Base-by-base conservation (phyloP, 2,329 filamentous ascomycete species). In the Penicillium sp. region DNA sequence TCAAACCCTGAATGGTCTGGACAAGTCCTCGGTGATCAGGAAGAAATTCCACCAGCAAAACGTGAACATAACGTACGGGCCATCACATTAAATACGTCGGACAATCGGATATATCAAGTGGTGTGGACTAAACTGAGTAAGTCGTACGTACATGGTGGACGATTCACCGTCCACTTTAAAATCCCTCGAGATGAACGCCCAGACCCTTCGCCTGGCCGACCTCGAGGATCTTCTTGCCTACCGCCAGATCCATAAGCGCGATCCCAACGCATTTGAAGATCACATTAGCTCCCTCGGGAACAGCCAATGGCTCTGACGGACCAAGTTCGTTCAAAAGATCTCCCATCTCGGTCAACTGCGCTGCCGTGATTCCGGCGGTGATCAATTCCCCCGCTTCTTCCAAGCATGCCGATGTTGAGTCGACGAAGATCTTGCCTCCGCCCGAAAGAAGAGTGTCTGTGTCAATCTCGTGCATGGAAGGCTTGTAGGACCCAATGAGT, bases 341-440 rank as follows among this genome's bases (percentile, higher is more conserved):
- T 0, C 73, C 73, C 53, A 76, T 61, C 54, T 76, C 73, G 4
- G 71, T 49, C 47, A 76, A 51, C 40, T 73, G 64, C 1, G 65
- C 62, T 13, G 58, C 61, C 2, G 52, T 52, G 8, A 76, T 56
- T 12, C 61, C 54, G 1, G 72, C 73, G 42, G 58, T 63, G 33
- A 75, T 71, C 29, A 77, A 49, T 55, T 77, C 75, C 3, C 74
- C 74, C 4, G 73, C 67, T 51, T 76, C 73, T 40, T 70, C 63
- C 43, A 75, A 54, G 51, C 72, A 75, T 4, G 70, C 73, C 35
- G 73, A 66, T 33, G 62, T 67, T 7, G 57, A 76, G 54, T 89
- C 86, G 4, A 89, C 86, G 4, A 88, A 77, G 26, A 89, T 75
- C 11, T 80, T 82, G 0, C 81, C 82, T 0, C 82, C 82, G 56